A percentile compares a stretch with the other conserved stretches of the same genome.
These are phyloP conservation scores for Ophiocytium majus DNA, from an alignment of 352 stramenopile genomes.

Conservation along the genomic window DNA sequence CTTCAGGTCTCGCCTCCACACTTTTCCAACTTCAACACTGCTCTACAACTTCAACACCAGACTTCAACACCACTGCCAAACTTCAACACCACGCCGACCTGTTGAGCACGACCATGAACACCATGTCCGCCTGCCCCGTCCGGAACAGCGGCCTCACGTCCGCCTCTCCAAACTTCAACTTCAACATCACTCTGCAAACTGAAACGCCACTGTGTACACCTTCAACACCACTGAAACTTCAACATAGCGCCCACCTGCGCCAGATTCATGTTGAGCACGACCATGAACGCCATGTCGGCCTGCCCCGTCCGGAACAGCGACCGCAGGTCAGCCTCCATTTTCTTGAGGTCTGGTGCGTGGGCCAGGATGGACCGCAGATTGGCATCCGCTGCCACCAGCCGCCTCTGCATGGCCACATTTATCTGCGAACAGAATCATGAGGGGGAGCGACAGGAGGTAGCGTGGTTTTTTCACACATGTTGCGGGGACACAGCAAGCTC, in stretches of 20 bases:
- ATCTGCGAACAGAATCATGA: constrained; percentile 15
- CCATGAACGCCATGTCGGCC: constrained; percentile 20
- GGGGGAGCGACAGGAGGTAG: no score
- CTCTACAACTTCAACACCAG: no score
- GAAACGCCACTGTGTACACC: no score
- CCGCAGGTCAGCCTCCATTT: constrained; percentile 16
- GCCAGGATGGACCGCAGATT: constrained; percentile 1
- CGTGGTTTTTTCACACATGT: no score
- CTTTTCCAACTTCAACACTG: no score
- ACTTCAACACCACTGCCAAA: no score
- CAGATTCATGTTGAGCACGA: constrained; percentile 27
- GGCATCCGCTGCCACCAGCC: constrained; percentile 12
- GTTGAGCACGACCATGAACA: constrained; percentile 20
- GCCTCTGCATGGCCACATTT: constrained; percentile 15
- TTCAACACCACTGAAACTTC: no score
- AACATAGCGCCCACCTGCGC: background rate
- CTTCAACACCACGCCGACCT: background rate
- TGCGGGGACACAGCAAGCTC: no score
- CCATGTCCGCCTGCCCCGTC: constrained; percentile 19
- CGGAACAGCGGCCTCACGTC: background rate
- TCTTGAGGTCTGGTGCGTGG: constrained; percentile 17
- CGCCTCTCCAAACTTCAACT: no score
- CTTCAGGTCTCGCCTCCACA: constrained; percentile 12
- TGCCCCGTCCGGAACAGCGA: constrained; percentile 9
- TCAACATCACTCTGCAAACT: no score